Conservation (phyloP, 352 stramenopile species). For the Globisporangium spiculum region DNA sequence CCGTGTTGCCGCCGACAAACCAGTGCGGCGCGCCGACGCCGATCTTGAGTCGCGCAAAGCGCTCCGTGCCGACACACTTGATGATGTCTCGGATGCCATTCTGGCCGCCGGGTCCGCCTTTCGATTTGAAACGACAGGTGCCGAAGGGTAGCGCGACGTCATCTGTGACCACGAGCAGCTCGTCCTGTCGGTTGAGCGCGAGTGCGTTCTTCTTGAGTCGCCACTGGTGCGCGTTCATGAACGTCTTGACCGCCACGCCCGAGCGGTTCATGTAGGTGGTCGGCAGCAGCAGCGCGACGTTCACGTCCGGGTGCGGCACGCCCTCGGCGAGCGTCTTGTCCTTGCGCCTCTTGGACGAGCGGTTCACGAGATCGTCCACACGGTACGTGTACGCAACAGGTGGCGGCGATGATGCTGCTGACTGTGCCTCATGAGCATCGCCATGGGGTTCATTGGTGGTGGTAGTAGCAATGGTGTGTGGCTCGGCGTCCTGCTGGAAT, state of each 20-base stretch:
- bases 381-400: constrained; percentile 28
- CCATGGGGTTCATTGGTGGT: background rate
- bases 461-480: background rate
- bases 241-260: constrained; percentile 66
- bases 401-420: too few species aligned
- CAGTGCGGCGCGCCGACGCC: constrained; percentile 74
- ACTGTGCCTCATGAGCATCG: background rate
- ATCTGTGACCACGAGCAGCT: constrained; percentile 80
- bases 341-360: constrained; percentile 69
- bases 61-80: constrained; percentile 75
- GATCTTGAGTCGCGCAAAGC: constrained; percentile 82
- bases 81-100: constrained; percentile 86
- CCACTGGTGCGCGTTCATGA: constrained; percentile 80
- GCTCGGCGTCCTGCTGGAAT: constrained; percentile 58
- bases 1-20: constrained; percentile 65
- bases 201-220: constrained; percentile 84
- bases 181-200: constrained; percentile 75
- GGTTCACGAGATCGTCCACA: constrained; percentile 74
- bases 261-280: constrained; percentile 88
- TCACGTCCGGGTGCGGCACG: constrained; percentile 68
- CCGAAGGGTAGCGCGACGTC: constrained; percentile 82
- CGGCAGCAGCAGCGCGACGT: constrained; percentile 72
- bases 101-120: constrained; percentile 73
- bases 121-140: constrained; percentile 77
- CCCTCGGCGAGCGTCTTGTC: constrained; percentile 71